Evolutionary conservation across 1,284 basidiomycete species (phyloP).

Genomic region (Exobasidium rhododendri): DNA sequence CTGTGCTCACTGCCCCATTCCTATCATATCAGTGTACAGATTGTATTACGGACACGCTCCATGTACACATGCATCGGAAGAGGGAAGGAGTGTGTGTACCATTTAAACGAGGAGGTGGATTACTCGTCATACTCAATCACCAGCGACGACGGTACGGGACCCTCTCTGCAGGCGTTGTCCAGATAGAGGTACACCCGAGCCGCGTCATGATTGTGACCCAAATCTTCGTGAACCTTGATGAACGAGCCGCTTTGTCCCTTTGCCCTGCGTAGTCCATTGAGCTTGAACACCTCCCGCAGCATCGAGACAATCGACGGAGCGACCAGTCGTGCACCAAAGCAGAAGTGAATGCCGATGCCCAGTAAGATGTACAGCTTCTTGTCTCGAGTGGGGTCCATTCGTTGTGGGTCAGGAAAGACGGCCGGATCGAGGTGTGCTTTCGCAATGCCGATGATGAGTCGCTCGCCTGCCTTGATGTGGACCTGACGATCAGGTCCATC

Average conservation of each 20-base stretch:
- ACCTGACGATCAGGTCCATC: conserved; percentile 18
- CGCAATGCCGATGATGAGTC: conserved; percentile 25
- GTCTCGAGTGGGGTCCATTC: conserved; percentile 58
- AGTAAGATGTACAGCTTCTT: conserved; percentile 57
- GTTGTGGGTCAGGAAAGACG: conserved; percentile 61
- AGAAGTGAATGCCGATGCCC: conserved; percentile 63
- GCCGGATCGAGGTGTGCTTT: conserved; percentile 56
- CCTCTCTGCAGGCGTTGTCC: conserved; percentile 15
- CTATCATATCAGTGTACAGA: too few species aligned
- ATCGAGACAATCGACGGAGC: conserved; percentile 59
- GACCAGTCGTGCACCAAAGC: conserved; percentile 19
- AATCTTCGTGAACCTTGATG: conserved; percentile 17
- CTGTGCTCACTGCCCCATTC: too few species aligned
- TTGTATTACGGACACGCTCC: too few species aligned
- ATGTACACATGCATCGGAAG: too few species aligned
- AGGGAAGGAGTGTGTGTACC: too few species aligned
- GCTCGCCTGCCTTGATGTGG: conserved; percentile 35
- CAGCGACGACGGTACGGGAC: conserved; percentile 21
- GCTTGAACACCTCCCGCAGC: conserved; percentile 16
- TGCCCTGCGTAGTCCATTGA: conserved; percentile 47
- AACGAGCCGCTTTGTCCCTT: conserved; percentile 51
- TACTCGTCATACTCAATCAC: conserved; percentile 22
- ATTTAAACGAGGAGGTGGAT: too few species aligned
- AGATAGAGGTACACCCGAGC: conserved; percentile 17
- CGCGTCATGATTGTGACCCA: conserved; percentile 19